Conservation (phyloP, 1,284 basidiomycete species). For the Sanguinoderma infundibulare region DNA sequence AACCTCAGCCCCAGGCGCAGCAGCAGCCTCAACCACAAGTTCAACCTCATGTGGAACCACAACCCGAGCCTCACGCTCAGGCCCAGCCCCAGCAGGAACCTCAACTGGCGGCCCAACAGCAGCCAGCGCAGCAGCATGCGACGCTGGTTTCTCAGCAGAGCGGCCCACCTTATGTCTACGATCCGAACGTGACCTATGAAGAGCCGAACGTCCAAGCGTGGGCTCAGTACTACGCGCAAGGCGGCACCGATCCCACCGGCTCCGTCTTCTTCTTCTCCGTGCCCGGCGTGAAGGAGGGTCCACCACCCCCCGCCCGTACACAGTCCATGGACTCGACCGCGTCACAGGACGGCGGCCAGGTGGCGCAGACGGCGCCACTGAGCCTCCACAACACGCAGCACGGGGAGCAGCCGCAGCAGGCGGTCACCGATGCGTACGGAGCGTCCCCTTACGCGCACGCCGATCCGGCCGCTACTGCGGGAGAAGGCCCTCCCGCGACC, state of each 20-base stretch:
- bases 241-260: conserved; percentile 70
- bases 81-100: conserved; percentile 31
- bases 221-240: conserved; percentile 80
- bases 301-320: conserved; percentile 20
- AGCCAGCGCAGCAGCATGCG: conserved; percentile 19
- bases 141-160: conserved; percentile 26
- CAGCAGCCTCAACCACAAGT: conserved; percentile 27
- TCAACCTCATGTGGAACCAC: conserved; percentile 28
- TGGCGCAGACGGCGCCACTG: conserved; percentile 20
- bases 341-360: neutral
- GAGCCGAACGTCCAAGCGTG: conserved; percentile 80
- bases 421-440: conserved; percentile 26
- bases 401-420: conserved; percentile 9
- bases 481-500: conserved; percentile 10
- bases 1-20: conserved; percentile 30
- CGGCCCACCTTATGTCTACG: conserved; percentile 73
- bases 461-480: conserved; percentile 13
- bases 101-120: conserved; percentile 20
- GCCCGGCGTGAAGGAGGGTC: conserved; percentile 64
- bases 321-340: conserved; percentile 18
- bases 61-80: conserved; percentile 27
- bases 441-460: conserved; percentile 30
- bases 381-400: conserved; percentile 19
- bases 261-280: conserved; percentile 77
- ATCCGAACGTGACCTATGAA: conserved; percentile 65